phyloP scores from a whole-genome alignment of 2,329 filamentous ascomycete genomes.

The Fusarium sp. region DNA sequence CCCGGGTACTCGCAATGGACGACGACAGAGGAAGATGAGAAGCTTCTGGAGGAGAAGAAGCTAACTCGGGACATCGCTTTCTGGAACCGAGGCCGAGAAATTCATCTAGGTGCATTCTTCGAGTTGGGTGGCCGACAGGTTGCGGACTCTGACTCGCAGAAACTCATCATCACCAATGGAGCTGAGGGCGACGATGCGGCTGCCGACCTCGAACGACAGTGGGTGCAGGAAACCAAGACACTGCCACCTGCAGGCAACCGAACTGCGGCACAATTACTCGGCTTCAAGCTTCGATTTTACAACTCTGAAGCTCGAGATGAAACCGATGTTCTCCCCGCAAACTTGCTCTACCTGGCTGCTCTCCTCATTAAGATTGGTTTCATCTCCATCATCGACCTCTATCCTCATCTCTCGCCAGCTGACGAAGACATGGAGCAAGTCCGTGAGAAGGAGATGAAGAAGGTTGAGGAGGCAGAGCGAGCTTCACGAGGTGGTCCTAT shows the following conservation, averaged over 20 bases:
- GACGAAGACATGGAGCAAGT: constrained; percentile 86
- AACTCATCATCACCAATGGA: constrained; percentile 54
- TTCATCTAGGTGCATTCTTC: constrained; percentile 88
- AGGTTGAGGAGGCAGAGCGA: constrained; percentile 82
- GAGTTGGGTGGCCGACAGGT: constrained; percentile 83
- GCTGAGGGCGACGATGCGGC: constrained; percentile 59
- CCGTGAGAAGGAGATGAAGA: constrained; percentile 76
- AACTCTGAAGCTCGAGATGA: constrained; percentile 81
- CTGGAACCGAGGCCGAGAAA: constrained; percentile 81
- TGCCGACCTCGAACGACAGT: constrained; percentile 72
- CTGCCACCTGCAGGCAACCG: constrained; percentile 88
- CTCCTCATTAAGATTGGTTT: constrained; percentile 97
- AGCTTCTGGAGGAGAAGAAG: constrained; percentile 66
- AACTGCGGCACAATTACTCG: constrained; percentile 92
- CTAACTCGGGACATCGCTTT: constrained; percentile 79
- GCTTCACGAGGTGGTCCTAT: constrained; percentile 76
- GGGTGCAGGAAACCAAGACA: constrained; percentile 85
- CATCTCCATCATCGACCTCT: constrained; percentile 90
- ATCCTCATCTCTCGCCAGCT: constrained; percentile 88
- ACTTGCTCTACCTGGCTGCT: constrained; percentile 91
- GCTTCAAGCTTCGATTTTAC: constrained; percentile 98
- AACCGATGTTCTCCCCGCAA: constrained; percentile 85
- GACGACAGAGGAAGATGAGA: constrained; percentile 76
- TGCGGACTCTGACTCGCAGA: constrained; percentile 67
- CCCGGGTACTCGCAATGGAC: constrained; percentile 75